phyloP scores from a whole-genome alignment of 768 basidiomycete species.

The Tricholoma sp. region DNA sequence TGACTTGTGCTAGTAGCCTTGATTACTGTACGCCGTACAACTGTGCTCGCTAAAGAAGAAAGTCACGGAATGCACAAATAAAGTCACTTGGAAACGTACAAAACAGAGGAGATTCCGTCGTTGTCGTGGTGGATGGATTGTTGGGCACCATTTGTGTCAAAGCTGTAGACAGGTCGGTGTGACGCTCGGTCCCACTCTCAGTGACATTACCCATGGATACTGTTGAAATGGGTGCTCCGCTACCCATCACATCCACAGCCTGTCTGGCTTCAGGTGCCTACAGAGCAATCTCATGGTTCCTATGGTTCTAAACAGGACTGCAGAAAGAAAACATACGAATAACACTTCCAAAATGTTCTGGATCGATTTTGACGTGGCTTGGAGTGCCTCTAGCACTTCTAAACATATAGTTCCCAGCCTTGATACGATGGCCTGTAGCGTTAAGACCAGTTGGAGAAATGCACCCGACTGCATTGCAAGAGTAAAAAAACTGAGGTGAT shows the following conservation, averaged over 20 bases:
- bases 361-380: conserved; percentile 21
- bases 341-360: conserved; percentile 22
- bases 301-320: not conserved
- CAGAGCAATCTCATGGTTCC: too few species aligned
- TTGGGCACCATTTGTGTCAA: not conserved
- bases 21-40: not conserved
- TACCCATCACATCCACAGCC: not conserved
- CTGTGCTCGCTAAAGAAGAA: not conserved
- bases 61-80: not conserved
- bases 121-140: not conserved
- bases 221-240: not conserved
- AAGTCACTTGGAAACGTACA: not conserved
- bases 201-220: not conserved
- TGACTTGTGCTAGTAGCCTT: not conserved
- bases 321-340: conserved; percentile 22
- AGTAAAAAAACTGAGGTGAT: conserved; percentile 46
- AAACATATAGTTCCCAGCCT: conserved; percentile 43
- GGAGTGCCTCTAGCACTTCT: conserved; percentile 38
- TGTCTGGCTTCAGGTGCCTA: not conserved
- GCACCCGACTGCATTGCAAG: conserved; percentile 68
- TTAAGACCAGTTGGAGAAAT: conserved; percentile 64
- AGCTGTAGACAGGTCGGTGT: not conserved
- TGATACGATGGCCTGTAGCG: conserved; percentile 56
- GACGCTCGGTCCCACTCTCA: too few species aligned
- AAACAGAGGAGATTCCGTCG: not conserved